Conservation (phyloP, 176 grass and related monocot species). For the Otatea glauca region DNA sequence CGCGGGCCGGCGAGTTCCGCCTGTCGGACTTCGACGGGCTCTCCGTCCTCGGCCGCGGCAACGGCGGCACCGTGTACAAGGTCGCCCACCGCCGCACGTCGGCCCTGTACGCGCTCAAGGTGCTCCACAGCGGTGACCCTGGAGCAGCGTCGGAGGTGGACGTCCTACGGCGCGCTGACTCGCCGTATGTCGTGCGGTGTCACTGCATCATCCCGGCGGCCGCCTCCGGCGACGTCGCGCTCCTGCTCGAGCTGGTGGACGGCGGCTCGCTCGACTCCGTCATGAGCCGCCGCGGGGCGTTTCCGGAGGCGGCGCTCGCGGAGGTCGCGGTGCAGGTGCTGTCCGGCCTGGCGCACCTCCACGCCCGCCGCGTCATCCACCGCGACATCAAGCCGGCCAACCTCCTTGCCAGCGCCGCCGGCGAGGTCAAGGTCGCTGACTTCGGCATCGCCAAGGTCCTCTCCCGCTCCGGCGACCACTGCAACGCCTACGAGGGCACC, state of each 20-base stretch:
- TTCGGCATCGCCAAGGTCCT: slow-evolving; percentile 63
- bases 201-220: slow-evolving; percentile 45
- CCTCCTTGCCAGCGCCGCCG: slow-evolving; percentile 39
- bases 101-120: slow-evolving; percentile 60
- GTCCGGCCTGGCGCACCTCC: slow-evolving; percentile 56
- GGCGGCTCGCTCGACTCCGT: slow-evolving; percentile 49
- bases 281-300: slow-evolving; percentile 22
- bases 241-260: slow-evolving; percentile 58
- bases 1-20: slow-evolving; percentile 31
- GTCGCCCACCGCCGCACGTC: slow-evolving; percentile 50
- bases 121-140: slow-evolving; percentile 46
- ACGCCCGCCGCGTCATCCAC: slow-evolving; percentile 57
- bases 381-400: slow-evolving; percentile 63
- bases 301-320: slow-evolving; percentile 43
- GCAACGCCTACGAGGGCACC: slow-evolving; percentile 48
- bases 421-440: slow-evolving; percentile 55
- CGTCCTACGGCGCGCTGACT: slow-evolving; percentile 52
- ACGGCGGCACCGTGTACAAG: slow-evolving; percentile 60
- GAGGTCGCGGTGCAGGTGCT: slow-evolving; percentile 62
- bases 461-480: slow-evolving; percentile 25
- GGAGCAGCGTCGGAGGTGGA: slow-evolving; percentile 48
- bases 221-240: slow-evolving; percentile 30
- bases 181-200: slow-evolving; percentile 59
- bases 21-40: slow-evolving; percentile 43
- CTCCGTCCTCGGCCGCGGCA: slow-evolving; percentile 52